Evolutionary conservation across 257 asterid species (phyloP), one percentile per base, ranked within the genome.

Genomic region (Anisodus acutangulus): DNA sequence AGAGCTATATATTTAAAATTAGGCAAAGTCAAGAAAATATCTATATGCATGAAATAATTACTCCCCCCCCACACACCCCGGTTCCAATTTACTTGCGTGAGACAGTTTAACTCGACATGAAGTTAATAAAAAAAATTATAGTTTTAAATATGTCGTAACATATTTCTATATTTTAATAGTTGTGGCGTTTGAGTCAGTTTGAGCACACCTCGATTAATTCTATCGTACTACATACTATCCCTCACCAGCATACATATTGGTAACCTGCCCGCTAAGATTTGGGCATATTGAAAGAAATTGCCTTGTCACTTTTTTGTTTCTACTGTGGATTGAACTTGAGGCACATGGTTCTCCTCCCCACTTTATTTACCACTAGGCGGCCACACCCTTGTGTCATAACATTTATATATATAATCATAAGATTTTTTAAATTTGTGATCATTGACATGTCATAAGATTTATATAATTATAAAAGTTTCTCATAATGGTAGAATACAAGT

Each of bases 251-350:
- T 35, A 12, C 5, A 5, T 66, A 66, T 0, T 3, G 6, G 4
- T 13, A 66, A 35, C 47, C 35, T 66, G 47, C 4, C 2, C 5
- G 12, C 0, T 4, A 66, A 35, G 4, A 0, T 1, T 64, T 64
- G 2, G 1, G 0, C 17, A 26, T 3, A 26, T 0, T 26, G 8
- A 4, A 22, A 63, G 3, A 64, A 11, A 64, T 64, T 8, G 11
- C 9, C 2, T 26, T 1, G 1, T 16, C 0, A 11, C 10, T 26
- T 64, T 31, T 26, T 4, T 11, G 4, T 26, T 13, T 10, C 15
- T 10, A 2, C 15, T 64, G 0, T 26, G 6, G 31, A 26, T 2
- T 10, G 0, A 26, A 64, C 9, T 0, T 5, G 2, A 26, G 6
- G 31, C 2, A 8, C 37, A 64, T 13, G 11, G 22, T 64, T 64